These are phyloP conservation scores for Fusarium sp. DNA, from an alignment of 2,329 filamentous ascomycete genomes.

Conservation along the genomic window DNA sequence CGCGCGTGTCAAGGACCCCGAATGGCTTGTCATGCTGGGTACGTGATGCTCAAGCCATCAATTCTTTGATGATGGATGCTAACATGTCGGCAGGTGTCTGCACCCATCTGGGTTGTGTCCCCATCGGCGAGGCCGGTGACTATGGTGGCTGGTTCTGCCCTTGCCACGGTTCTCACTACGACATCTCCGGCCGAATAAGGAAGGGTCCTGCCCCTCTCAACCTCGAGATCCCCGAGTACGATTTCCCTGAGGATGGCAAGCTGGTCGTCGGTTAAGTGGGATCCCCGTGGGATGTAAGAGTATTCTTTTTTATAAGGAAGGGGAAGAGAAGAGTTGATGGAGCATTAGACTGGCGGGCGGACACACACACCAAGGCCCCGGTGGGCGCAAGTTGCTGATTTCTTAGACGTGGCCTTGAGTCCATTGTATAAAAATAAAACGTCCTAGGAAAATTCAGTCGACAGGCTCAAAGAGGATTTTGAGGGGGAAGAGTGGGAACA, in stretches of 20 bases:
- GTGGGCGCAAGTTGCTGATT: conserved; percentile 47
- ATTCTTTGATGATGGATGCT: conserved; percentile 7
- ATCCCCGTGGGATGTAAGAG: conserved; percentile 40
- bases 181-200: conserved; percentile 98
- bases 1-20: conserved; percentile 96
- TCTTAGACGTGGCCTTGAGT: conserved; percentile 50
- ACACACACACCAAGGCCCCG: conserved; percentile 34
- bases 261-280: conserved; percentile 88
- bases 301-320: conserved; percentile 36
- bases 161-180: conserved; percentile 99
- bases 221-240: conserved; percentile 93
- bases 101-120: conserved; percentile 99
- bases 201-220: conserved; percentile 98
- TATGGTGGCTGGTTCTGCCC: conserved; percentile 99
- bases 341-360: conserved; percentile 41
- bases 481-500: conserved; percentile 20
- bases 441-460: conserved; percentile 45
- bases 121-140: conserved; percentile 98
- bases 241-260: conserved; percentile 90
- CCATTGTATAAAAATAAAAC: conserved; percentile 55
- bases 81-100: conserved; percentile 78
- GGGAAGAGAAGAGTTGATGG: conserved; percentile 21
- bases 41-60: conserved; percentile 48
- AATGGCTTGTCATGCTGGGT: conserved; percentile 99
- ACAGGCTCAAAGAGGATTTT: conserved; percentile 29